Evolutionary conservation across 352 stramenopile genomes (phyloP).

Genomic region (Pythium chondricola): DNA sequence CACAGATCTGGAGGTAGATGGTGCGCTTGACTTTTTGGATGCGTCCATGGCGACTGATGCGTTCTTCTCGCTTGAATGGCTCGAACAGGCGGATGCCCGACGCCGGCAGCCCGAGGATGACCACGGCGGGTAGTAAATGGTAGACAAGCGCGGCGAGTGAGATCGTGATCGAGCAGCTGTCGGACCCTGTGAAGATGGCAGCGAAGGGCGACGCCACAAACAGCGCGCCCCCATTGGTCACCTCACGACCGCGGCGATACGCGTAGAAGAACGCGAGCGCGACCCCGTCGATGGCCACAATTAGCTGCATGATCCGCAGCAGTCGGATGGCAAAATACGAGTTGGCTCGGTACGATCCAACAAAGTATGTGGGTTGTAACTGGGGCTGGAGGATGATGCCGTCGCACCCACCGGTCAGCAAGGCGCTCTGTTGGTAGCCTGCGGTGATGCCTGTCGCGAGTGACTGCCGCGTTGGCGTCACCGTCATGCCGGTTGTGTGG

Average conservation of each 20-base stretch:
- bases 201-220: conserved; percentile 41
- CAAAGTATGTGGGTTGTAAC: conserved; percentile 5
- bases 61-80: conserved; percentile 60
- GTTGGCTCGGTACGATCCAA: conserved; percentile 62
- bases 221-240: conserved; percentile 26
- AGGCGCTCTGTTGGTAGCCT: conserved; percentile 1
- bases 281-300: conserved; percentile 47
- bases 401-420: background rate
- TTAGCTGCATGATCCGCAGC: conserved; percentile 49
- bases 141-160: conserved; percentile 63
- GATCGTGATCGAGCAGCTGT: conserved; percentile 40
- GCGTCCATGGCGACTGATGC: conserved; percentile 44
- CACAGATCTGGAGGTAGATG: conserved; percentile 68
- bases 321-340: conserved; percentile 74
- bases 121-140: conserved; percentile 52
- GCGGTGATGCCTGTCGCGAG: conserved; percentile 15
- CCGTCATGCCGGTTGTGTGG: background rate
- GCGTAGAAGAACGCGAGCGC: conserved; percentile 62
- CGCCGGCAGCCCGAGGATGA: conserved; percentile 57
- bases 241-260: conserved; percentile 23
- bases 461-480: conserved; percentile 1
- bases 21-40: conserved; percentile 79
- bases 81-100: conserved; percentile 63
- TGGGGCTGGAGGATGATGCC: background rate
- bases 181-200: conserved; percentile 30